A percentile compares a stretch with the other conserved stretches of the same genome.
Conservation (phyloP, 2,329 filamentous ascomycete species). For the Myriosclerotinia scirpicola region DNA sequence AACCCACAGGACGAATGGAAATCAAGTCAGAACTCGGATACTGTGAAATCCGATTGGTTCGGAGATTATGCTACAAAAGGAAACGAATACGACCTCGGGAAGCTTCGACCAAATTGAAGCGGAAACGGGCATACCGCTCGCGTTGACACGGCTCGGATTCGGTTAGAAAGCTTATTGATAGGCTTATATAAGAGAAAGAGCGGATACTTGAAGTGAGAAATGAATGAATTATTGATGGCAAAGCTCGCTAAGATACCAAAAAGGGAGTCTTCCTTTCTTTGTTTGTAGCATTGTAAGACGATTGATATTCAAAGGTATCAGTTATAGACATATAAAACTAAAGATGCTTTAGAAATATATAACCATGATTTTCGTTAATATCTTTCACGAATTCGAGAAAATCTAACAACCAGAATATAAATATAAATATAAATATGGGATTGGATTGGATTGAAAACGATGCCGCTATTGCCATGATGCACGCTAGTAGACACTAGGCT, state of each 20-base stretch:
- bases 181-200: conserved; percentile 1
- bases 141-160: background rate
- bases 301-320: background rate
- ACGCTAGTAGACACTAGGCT: background rate
- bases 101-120: background rate
- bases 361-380: too few relatives aligned
- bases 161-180: background rate
- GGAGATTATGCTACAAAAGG: background rate
- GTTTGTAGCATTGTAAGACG: background rate
- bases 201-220: conserved; percentile 4
- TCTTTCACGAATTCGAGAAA: background rate
- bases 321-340: background rate
- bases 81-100: background rate
- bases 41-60: background rate
- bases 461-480: background rate
- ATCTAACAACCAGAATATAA: background rate
- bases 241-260: background rate
- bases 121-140: conserved; percentile 1
- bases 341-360: background rate
- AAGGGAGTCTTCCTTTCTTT: background rate
- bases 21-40: background rate
- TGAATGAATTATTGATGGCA: background rate
- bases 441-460: background rate
- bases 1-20: too few relatives aligned
- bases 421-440: too few relatives aligned